A percentile compares a stretch with the other conserved stretches of the same genome.
Evolutionary conservation across 345 rosid species (phyloP).

Genomic region (Eucalyptus globulus): DNA sequence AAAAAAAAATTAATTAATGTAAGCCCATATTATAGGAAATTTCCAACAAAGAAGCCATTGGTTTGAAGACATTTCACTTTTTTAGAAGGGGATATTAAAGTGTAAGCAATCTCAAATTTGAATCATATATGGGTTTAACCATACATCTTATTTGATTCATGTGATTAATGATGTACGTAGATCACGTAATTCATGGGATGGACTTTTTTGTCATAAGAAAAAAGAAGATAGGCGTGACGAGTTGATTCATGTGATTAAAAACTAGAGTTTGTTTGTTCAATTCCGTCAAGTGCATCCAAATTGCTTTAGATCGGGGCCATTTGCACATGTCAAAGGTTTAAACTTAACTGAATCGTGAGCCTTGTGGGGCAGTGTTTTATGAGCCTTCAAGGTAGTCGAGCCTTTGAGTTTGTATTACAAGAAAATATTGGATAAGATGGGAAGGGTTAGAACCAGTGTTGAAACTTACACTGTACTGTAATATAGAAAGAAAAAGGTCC

Average conservation of each 20-base stretch:
- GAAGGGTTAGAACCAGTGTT: neutral
- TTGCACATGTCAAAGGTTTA: neutral
- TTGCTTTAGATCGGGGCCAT: neutral
- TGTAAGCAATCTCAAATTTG: neutral
- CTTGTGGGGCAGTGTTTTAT: neutral
- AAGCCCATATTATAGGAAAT: too few relatives aligned
- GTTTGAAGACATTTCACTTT: neutral
- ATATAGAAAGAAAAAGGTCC: neutral
- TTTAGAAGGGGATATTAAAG: neutral
- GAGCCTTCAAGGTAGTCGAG: neutral
- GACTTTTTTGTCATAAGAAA: neutral
- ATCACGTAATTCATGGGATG: neutral
- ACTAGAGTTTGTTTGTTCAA: neutral
- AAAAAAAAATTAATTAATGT: too few relatives aligned
- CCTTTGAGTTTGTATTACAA: neutral
- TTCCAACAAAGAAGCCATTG: neutral
- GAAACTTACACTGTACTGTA: neutral
- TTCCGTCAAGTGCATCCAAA: too few relatives aligned
- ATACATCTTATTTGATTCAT: neutral
- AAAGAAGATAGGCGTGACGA: neutral
- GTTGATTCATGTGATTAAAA: neutral
- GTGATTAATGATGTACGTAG: accelerated
- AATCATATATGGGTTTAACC: neutral
- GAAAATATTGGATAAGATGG: neutral
- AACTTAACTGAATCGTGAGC: neutral